phyloP scores from a whole-genome alignment of 345 rosid genomes.

The Dipteronia dyeriana region DNA sequence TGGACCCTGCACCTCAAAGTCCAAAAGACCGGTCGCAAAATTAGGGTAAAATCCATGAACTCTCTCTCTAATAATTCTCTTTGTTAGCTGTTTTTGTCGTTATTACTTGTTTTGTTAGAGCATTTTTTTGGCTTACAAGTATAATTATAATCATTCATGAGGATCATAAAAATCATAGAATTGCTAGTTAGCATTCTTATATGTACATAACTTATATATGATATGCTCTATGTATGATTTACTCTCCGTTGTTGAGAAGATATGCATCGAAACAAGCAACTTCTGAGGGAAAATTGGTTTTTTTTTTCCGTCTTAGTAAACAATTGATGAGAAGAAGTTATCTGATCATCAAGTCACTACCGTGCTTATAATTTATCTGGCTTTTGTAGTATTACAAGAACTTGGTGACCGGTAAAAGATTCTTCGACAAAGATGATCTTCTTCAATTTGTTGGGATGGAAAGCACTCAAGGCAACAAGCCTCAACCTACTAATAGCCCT shows the following conservation, averaged over 20 bases:
- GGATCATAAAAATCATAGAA: too few species aligned
- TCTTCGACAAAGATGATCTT: conserved; percentile 51
- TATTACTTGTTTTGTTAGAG: not conserved
- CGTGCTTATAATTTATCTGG: conserved; percentile 13
- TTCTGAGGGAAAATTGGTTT: too few species aligned
- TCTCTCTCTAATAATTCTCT: not conserved
- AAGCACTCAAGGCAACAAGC: conserved; percentile 20
- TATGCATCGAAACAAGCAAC: too few species aligned
- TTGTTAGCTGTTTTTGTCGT: not conserved
- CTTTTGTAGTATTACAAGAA: conserved; percentile 47
- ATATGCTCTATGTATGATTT: too few species aligned
- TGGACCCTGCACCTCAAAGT: conserved; percentile 45
- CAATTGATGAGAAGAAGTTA: not conserved
- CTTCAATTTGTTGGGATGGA: conserved; percentile 27
- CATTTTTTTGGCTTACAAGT: too few species aligned
- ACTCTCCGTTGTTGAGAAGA: too few species aligned
- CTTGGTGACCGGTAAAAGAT: conserved; percentile 41
- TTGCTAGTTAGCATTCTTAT: too few species aligned
- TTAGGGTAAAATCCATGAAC: conserved; percentile 32
- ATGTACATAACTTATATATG: too few species aligned
- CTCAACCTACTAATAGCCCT: not conserved
- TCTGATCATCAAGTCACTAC: not conserved
- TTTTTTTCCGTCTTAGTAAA: too few species aligned
- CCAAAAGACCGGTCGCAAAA: conserved; percentile 49
- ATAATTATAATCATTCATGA: too few species aligned